These are phyloP conservation scores for Epicoccum nigrum DNA, from an alignment of 2,329 filamentous ascomycete species.

Conservation along the genomic window DNA sequence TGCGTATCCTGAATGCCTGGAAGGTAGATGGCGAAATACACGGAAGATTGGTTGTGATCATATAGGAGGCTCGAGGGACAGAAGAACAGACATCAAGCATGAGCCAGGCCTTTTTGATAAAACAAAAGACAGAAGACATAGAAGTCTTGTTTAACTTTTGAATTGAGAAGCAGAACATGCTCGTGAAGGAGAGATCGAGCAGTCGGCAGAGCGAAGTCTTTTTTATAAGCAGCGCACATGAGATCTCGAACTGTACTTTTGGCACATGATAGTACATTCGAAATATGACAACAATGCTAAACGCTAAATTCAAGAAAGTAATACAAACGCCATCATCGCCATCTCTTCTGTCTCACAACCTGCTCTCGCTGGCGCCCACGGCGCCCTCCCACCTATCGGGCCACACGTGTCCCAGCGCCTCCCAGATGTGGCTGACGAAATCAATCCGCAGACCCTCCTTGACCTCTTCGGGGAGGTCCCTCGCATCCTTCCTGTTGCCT, in stretches of 20 bases:
- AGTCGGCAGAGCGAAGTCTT: no score
- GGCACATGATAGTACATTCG: neutral
- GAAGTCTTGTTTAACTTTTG: no score
- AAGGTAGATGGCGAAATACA: no score
- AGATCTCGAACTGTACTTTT: no score
- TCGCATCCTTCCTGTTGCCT: constrained; percentile 89
- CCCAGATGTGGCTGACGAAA: constrained; percentile 93
- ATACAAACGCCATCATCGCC: neutral
- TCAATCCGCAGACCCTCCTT: constrained; percentile 85
- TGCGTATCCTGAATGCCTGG: no score
- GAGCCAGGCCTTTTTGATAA: no score
- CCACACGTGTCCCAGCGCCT: constrained; percentile 90
- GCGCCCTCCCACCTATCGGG: constrained; percentile 80
- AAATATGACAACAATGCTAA: constrained; percentile 4
- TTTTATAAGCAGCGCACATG: no score
- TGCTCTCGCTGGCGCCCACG: constrained; percentile 73
- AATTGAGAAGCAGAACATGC: no score
- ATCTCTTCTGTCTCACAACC: constrained; percentile 61
- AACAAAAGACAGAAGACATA: neutral
- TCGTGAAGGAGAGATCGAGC: no score
- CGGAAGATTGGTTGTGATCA: no score
- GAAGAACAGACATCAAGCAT: no score
- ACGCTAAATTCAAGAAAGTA: constrained; percentile 7
- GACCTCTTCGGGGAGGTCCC: constrained; percentile 89
- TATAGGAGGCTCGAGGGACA: no score